These are phyloP conservation scores for Theobroma cacao DNA, from an alignment of 345 rosid species.

Conservation along the genomic window DNA sequence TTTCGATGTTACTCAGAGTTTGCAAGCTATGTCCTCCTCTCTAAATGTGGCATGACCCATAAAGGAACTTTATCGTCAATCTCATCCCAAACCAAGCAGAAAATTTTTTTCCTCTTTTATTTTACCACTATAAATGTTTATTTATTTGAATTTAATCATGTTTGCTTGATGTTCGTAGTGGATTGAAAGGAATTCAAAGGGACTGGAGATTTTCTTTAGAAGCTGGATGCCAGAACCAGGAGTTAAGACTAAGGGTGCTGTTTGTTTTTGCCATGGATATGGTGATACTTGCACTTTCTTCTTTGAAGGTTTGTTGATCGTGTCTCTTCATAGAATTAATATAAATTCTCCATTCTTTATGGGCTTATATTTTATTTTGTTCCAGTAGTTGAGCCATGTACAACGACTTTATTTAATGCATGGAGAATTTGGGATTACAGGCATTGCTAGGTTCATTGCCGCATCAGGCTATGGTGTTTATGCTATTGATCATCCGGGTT, in stretches of 20 bases:
- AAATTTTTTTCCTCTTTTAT: too few species aligned
- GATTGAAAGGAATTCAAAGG: slow-evolving; percentile 72
- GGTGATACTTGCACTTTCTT: slow-evolving; percentile 99
- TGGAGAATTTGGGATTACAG: slow-evolving; percentile 33
- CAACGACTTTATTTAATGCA: not conserved
- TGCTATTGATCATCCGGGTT: slow-evolving; percentile 94
- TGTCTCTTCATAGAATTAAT: not conserved
- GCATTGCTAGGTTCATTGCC: slow-evolving; percentile 75
- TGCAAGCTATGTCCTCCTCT: too few species aligned
- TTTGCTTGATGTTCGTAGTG: slow-evolving; percentile 44
- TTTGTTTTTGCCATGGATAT: slow-evolving; percentile 89
- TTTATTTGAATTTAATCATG: not conserved
- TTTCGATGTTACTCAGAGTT: too few species aligned
- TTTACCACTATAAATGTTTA: not conserved
- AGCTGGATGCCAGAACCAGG: slow-evolving; percentile 76
- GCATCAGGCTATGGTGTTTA: slow-evolving; percentile 69
- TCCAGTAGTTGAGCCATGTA: slow-evolving; percentile 1
- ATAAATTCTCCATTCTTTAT: not conserved
- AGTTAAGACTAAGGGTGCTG: slow-evolving; percentile 57
- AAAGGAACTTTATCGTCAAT: too few species aligned
- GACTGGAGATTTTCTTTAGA: slow-evolving; percentile 72
- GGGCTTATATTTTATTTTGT: not conserved
- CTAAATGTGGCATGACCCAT: too few species aligned
- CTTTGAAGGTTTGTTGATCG: slow-evolving; percentile 72
- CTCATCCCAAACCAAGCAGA: too few species aligned